phyloP scores from a whole-genome alignment of 805 yeast genomes.

The Saccharomycopsis sp. region DNA sequence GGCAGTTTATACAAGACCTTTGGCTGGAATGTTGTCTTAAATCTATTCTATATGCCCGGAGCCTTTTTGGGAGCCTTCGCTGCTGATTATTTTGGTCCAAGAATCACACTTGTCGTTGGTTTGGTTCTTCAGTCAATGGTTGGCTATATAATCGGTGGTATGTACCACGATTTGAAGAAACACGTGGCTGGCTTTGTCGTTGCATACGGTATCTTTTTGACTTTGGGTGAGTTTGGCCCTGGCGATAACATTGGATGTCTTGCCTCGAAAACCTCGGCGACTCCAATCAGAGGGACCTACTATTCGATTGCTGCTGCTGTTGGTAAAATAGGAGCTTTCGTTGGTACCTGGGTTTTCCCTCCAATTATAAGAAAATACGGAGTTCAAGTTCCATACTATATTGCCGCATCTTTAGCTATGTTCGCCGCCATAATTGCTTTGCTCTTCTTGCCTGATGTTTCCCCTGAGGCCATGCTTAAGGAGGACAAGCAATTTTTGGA shows the following conservation, averaged over 20 bases:
- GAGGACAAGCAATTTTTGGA: slow-evolving; percentile 71
- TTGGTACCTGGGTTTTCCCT: slow-evolving; percentile 86
- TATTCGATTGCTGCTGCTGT: slow-evolving; percentile 88
- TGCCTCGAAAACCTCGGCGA: slow-evolving; percentile 80
- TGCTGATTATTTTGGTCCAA: slow-evolving; percentile 84
- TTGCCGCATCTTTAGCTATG: slow-evolving; percentile 47
- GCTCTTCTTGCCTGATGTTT: slow-evolving; percentile 45
- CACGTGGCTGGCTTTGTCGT: slow-evolving; percentile 77
- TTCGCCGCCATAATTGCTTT: slow-evolving; percentile 34
- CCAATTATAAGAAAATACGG: slow-evolving; percentile 55
- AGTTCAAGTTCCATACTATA: slow-evolving; percentile 71
- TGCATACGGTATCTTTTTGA: slow-evolving; percentile 77
- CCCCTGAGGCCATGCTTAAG: slow-evolving; percentile 71
- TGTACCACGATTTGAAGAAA: slow-evolving; percentile 45
- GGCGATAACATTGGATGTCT: slow-evolving; percentile 88
- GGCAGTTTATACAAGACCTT: slow-evolving; percentile 64
- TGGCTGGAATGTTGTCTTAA: slow-evolving; percentile 90
- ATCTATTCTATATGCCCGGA: slow-evolving; percentile 87
- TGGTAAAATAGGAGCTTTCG: slow-evolving; percentile 91
- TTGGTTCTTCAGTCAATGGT: slow-evolving; percentile 65
- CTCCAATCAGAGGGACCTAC: slow-evolving; percentile 85
- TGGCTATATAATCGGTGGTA: slow-evolving; percentile 81
- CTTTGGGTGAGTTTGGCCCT: slow-evolving; percentile 90
- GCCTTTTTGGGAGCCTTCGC: slow-evolving; percentile 76
- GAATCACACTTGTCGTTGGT: slow-evolving; percentile 68